phyloP scores from a whole-genome alignment of 345 rosid species.

The Cardamine occulta region DNA sequence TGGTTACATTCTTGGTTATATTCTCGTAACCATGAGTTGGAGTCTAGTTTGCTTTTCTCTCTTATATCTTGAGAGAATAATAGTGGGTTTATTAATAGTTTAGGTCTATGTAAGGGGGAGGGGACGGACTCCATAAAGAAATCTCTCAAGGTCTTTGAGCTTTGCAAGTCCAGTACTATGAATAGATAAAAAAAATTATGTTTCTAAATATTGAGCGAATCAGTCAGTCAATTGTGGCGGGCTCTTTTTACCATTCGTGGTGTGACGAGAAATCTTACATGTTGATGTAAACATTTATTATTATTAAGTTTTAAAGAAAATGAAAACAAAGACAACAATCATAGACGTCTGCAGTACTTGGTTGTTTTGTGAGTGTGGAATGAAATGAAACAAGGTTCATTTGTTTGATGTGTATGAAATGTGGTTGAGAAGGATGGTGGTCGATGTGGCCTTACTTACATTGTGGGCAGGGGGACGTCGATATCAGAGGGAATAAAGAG shows the following conservation, averaged over 20 bases:
- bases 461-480: slow-evolving; percentile 96
- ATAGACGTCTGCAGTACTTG: background rate
- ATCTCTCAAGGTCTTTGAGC: slow-evolving; percentile 11
- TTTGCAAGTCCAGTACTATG: background rate
- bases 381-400: slow-evolving; percentile 4
- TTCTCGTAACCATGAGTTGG: slow-evolving; percentile 15
- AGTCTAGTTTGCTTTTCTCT: slow-evolving; percentile 8
- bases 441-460: slow-evolving; percentile 98
- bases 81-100: slow-evolving; percentile 12
- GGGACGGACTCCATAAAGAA: background rate
- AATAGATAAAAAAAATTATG: background rate
- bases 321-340: background rate
- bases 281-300: background rate
- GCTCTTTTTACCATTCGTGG: background rate
- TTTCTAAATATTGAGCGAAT: background rate
- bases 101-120: slow-evolving; percentile 12
- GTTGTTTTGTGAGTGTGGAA: background rate
- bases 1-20: background rate
- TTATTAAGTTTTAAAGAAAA: background rate
- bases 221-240: background rate
- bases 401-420: slow-evolving; percentile 10
- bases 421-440: slow-evolving; percentile 35
- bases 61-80: slow-evolving; percentile 5
- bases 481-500: slow-evolving; percentile 88
- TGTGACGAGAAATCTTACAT: background rate